These are phyloP conservation scores for Amanita thiersii DNA, from an alignment of 768 basidiomycete species.

Conservation along the genomic window DNA sequence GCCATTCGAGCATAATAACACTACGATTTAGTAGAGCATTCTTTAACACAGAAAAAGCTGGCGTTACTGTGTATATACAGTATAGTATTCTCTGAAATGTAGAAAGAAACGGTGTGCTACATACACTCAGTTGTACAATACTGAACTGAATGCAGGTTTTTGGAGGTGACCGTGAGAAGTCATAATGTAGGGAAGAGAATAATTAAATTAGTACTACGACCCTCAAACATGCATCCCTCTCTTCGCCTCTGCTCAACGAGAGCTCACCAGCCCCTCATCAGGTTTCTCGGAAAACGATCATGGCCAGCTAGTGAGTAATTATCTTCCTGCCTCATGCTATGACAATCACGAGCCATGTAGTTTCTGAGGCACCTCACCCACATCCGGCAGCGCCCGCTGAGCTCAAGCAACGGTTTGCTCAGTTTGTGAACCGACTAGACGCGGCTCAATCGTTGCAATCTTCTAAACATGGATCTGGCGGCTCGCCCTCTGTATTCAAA, in stretches of 20 bases:
- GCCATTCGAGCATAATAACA: slow-evolving; percentile 29
- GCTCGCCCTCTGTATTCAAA: slow-evolving; percentile 17
- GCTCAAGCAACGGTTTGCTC: slow-evolving; percentile 39
- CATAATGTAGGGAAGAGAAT: too few relatives aligned
- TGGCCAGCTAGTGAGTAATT: slow-evolving; percentile 36
- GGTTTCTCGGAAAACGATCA: slow-evolving; percentile 51
- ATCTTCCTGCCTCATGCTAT: not conserved
- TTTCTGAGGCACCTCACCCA: slow-evolving; percentile 35
- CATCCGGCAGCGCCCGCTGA: slow-evolving; percentile 68
- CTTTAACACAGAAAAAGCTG: too few relatives aligned
- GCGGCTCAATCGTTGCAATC: slow-evolving; percentile 15
- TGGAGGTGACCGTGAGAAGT: too few relatives aligned
- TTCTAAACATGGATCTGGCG: slow-evolving; percentile 10
- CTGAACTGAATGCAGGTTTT: too few relatives aligned
- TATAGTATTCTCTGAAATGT: too few relatives aligned
- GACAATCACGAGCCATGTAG: slow-evolving; percentile 11
- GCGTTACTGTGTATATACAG: too few relatives aligned
- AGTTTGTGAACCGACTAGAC: slow-evolving; percentile 30
- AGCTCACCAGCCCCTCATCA: slow-evolving; percentile 52
- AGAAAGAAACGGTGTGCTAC: too few relatives aligned
- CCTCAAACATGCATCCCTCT: not conserved
- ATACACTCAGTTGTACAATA: too few relatives aligned
- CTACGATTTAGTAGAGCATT: too few relatives aligned
- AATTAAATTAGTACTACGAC: too few relatives aligned
- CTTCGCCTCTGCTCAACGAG: slow-evolving; percentile 22